phyloP scores from a whole-genome alignment of 148 eudicot genomes.

The Rhododendron mucronatum region DNA sequence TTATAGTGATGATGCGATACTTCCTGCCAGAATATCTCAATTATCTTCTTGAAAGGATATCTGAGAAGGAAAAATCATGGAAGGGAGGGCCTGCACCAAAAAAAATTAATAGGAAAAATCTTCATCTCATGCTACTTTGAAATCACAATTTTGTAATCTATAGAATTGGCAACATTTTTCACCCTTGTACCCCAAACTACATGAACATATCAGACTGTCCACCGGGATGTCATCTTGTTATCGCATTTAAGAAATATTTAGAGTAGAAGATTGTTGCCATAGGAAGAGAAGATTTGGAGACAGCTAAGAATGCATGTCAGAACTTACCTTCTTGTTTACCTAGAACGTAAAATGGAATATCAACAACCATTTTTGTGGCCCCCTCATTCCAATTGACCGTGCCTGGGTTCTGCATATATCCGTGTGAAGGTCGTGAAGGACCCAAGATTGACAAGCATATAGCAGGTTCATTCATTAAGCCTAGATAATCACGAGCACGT shows the following conservation, averaged over 20 bases:
- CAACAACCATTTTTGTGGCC: constrained; percentile 64
- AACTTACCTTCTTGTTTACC: constrained; percentile 70
- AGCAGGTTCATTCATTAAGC: constrained; percentile 91
- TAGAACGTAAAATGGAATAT: constrained; percentile 80
- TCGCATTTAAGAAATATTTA: background rate
- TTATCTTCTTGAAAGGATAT: constrained; percentile 47
- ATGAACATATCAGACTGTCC: background rate
- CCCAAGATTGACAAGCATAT: constrained; percentile 83
- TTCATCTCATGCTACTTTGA: background rate
- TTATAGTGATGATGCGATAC: background rate
- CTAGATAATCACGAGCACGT: constrained; percentile 90
- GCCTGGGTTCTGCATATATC: constrained; percentile 53
- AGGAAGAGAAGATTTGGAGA: background rate
- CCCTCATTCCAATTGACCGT: constrained; percentile 81
- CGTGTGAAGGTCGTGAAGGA: constrained; percentile 56
- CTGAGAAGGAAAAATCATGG: constrained; percentile 83
- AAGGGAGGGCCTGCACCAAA: constrained; percentile 74
- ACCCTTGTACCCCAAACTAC: too few relatives aligned
- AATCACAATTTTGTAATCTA: background rate
- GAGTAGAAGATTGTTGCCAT: background rate
- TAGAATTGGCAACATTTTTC: background rate
- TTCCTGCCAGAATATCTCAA: background rate
- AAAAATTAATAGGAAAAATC: background rate
- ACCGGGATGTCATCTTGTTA: background rate
- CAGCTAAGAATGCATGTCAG: background rate